Evolutionary conservation across 2,329 filamentous ascomycete species (phyloP), one percentile per base, ranked within the genome.

Genomic region (Neonectria punicea): DNA sequence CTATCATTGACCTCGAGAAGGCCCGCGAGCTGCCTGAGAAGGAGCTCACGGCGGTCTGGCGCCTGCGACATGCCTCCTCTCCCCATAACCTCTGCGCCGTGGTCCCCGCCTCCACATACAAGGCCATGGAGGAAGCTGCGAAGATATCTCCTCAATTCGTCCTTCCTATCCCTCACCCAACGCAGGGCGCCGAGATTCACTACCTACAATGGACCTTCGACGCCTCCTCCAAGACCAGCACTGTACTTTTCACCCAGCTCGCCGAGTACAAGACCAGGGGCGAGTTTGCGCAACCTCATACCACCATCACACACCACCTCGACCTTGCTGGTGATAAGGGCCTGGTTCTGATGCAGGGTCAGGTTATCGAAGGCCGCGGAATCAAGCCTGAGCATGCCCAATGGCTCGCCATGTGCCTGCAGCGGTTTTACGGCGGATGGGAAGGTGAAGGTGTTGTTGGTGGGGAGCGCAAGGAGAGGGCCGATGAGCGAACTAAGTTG

Each of bases 201-300:
- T 97, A 97, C 79, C 81, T 99, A 67, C 95, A 99, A 80, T 99
- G 97, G 93, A 92, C 92, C 0, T 98, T 97, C 80, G 94, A 97
- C 65, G 81, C 80, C 22, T 82, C 82, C 61, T 86, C 85, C 18
- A 81, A 86, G 65, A 91, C 89, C 4, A 88, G 87, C 64, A 93
- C 92, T 0, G 90, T 98, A 6, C 89, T 99, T 36, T 98, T 99
- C 82, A 99, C 96, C 1, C 92, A 96, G 75, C 86, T 99, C 34
- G 95, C 93, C 16, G 93, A 98, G 78, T 99, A 92, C 83, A 98
- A 98, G 84, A 82, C 93, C 63, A 87, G 95, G 56, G 94, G 94
- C 56, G 93, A 97, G 79, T 99, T 90, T 76, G 93, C 93, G 49
- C 89, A 92, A 79, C 94, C 96, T 51, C 96, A 99, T 77, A 99